Conservation (phyloP, 805 yeast species). For the Danielozyma ontarioensis region DNA sequence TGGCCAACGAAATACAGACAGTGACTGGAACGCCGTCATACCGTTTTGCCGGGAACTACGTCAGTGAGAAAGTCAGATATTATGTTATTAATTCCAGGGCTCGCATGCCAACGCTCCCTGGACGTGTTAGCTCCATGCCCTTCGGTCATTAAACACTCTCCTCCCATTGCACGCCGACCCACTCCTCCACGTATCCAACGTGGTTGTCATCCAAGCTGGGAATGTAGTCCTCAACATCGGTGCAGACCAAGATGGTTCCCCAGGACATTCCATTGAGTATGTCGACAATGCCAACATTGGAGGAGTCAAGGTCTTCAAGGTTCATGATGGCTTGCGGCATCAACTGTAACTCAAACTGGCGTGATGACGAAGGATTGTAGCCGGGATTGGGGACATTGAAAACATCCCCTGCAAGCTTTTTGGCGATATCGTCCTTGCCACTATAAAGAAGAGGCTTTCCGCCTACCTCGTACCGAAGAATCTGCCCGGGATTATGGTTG, state of each 20-base stretch:
- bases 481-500: conserved; percentile 81
- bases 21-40: too few relatives aligned
- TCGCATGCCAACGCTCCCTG: too few relatives aligned
- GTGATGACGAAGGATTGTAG: conserved; percentile 51
- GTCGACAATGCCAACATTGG: conserved; percentile 19
- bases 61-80: too few relatives aligned
- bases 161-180: conserved; percentile 88
- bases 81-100: too few relatives aligned
- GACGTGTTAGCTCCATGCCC: too few relatives aligned
- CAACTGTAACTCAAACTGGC: conserved; percentile 80
- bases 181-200: conserved; percentile 79
- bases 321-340: conserved; percentile 93
- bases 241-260: conserved; percentile 88
- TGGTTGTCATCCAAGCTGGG: conserved; percentile 54
- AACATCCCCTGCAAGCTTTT: conserved; percentile 28
- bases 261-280: conserved; percentile 87
- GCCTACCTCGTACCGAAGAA: conserved; percentile 76
- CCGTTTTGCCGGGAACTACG: too few relatives aligned
- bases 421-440: conserved; percentile 50
- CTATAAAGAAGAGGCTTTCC: conserved; percentile 76
- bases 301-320: conserved; percentile 45
- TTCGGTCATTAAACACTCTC: conserved; percentile 22
- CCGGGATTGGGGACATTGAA: conserved; percentile 52
- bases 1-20: too few relatives aligned
- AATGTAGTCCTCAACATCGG: conserved; percentile 62